phyloP scores from a whole-genome alignment of 805 yeast genomes.

The Saccharomycopsis fodiens region DNA sequence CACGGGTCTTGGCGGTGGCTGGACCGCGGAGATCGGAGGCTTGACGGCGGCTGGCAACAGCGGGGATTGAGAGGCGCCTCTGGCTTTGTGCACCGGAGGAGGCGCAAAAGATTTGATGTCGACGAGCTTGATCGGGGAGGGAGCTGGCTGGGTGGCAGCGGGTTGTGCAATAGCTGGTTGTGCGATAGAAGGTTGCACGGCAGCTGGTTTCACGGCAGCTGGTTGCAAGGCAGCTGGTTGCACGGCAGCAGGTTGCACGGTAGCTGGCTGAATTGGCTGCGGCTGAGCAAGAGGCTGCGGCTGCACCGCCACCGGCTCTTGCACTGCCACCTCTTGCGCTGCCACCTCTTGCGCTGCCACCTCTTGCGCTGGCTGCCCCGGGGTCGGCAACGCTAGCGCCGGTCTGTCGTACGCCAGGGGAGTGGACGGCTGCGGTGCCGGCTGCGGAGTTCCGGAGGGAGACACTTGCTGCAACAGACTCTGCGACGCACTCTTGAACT shows the following conservation, averaged over 20 bases:
- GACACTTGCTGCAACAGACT: no score
- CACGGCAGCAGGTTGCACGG: conserved; percentile 1
- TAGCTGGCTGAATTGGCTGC: no score
- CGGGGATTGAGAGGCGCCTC: conserved; percentile 21
- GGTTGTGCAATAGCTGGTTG: conserved; percentile 5
- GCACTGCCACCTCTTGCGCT: no score
- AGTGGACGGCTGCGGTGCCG: conserved; percentile 9
- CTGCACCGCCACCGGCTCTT: no score
- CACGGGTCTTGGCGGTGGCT: not conserved
- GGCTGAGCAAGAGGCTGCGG: no score
- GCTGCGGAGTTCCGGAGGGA: no score
- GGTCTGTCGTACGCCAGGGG: conserved; percentile 6
- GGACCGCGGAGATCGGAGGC: not conserved
- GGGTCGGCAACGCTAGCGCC: not conserved
- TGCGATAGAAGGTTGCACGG: no score
- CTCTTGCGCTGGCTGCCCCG: no score
- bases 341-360: no score
- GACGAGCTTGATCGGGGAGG: not conserved
- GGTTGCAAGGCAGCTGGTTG: not conserved
- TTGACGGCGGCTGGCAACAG: not conserved
- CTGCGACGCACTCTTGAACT: no score
- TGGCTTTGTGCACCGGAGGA: conserved; percentile 33
- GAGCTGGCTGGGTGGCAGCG: not conserved
- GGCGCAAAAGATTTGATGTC: conserved; percentile 29
- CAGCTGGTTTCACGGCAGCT: no score